Evolutionary conservation across 306 rosid genomes (phyloP), one percentile per base, ranked within the genome.

Genomic region (Carpinus viminea): DNA sequence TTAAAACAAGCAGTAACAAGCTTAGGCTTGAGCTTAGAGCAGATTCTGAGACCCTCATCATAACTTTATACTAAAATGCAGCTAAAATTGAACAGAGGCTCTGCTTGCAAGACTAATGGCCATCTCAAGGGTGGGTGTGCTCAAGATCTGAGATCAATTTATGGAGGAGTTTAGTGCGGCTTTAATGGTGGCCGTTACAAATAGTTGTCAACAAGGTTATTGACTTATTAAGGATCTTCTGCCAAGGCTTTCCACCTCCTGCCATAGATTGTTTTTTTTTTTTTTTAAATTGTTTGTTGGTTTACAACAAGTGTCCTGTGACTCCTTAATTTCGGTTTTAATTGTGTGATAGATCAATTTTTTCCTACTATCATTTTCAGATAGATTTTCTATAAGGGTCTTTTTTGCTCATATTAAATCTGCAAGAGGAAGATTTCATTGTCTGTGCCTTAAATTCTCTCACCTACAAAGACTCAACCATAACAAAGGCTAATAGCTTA

Each of bases 131-230:
- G 43, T 38, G 43, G 43, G 43, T 38, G 26, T 50, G 45, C 8
- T 71, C 43, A 41, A 47, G 64, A 38, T 70, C 9, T 70, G 57
- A 16, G 52, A 46, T 62, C 51, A 77, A 72, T 75, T 73, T 57
- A 74, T 68, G 73, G 73, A 50, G 34, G 59, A 57, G 18, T 45
- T 70, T 2, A 20, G 57, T 20, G 79, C 75, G 24, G 64, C 50
- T 20, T 76, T 57, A 55, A 55, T 47, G 31, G 51, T 53, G 69
- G 60, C 21, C n/a, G 74, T 74, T 68, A 51, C 60, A 16, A 52
- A 16, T 56, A 64, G 55, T 72, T 47, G 78, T 72, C 68, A 46
- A 71, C 55, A 51, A 47, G 15, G 56, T 7, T 43, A 8, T 15
- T 36, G 8, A 26, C 52, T 2, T 4, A 18, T 13, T 28, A 64